These are phyloP conservation scores for Neurospora sp. DNA, from an alignment of 495 filamentous ascomycete species.

Conservation along the genomic window DNA sequence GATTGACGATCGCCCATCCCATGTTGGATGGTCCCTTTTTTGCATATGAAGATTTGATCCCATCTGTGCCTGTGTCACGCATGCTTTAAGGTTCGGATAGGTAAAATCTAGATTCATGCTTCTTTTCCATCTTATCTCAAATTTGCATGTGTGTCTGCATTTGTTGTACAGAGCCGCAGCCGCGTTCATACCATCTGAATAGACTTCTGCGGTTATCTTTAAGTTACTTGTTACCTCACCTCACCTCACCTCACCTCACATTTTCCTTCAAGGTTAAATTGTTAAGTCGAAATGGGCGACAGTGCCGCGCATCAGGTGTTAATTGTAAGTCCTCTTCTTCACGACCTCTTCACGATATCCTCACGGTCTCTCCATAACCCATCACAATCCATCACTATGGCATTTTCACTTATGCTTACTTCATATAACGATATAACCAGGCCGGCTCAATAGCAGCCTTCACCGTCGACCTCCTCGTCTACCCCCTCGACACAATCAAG, in stretches of 20 bases:
- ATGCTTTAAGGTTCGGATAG: background rate
- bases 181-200: background rate
- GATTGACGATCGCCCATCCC: background rate
- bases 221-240: background rate
- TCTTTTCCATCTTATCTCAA: background rate
- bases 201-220: background rate
- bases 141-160: background rate
- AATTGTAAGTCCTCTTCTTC: background rate
- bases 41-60: background rate
- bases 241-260: background rate
- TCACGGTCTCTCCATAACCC: background rate
- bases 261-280: background rate
- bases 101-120: background rate
- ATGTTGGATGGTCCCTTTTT: background rate
- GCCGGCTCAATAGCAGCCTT: slow-evolving; percentile 77
- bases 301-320: background rate
- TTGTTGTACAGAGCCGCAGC: background rate
- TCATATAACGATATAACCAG: slow-evolving; percentile 24
- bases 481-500: slow-evolving; percentile 79
- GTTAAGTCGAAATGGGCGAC: background rate
- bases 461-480: slow-evolving; percentile 68
- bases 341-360: background rate
- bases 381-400: too few species aligned
- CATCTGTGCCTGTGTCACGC: background rate
- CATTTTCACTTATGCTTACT: background rate